Evolutionary conservation across 257 asterid species (phyloP).

Genomic region (Phtheirospermum japonicum): DNA sequence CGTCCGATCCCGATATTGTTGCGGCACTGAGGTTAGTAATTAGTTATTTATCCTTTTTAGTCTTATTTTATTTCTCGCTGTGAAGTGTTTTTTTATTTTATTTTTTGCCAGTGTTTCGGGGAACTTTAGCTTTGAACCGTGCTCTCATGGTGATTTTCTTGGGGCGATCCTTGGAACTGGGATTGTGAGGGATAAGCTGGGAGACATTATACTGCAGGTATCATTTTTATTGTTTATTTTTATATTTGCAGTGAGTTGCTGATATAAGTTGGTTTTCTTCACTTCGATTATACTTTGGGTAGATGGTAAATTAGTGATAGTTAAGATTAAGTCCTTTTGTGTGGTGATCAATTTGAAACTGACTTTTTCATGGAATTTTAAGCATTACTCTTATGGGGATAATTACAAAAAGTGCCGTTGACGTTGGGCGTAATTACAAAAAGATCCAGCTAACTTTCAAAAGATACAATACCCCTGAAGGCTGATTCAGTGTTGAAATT

Average conservation of each 20-base stretch:
- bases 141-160: constrained; percentile 94
- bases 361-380: neutral
- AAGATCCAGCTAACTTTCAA: neutral
- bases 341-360: neutral
- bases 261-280: constrained; percentile 9
- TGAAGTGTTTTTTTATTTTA: constrained; percentile 23
- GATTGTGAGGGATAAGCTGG: constrained; percentile 80
- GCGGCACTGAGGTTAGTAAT: constrained; percentile 69
- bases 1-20: constrained; percentile 73
- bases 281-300: constrained; percentile 1
- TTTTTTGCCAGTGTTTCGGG: constrained; percentile 69
- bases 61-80: constrained; percentile 4
- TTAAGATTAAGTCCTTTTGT: constrained; percentile 9
- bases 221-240: neutral
- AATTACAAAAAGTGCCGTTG: too few species aligned
- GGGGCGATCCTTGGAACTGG: constrained; percentile 95
- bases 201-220: constrained; percentile 92
- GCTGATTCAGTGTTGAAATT: too few species aligned
- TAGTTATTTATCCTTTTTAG: neutral
- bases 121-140: constrained; percentile 73
- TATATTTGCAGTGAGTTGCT: constrained; percentile 1
- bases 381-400: neutral
- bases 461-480: too few species aligned
- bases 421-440: neutral
- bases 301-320: neutral